Evolutionary conservation across 177 flowering plant species (phyloP), one percentile per base, ranked within the genome.

Genomic region (Tripterygium wilfordii): DNA sequence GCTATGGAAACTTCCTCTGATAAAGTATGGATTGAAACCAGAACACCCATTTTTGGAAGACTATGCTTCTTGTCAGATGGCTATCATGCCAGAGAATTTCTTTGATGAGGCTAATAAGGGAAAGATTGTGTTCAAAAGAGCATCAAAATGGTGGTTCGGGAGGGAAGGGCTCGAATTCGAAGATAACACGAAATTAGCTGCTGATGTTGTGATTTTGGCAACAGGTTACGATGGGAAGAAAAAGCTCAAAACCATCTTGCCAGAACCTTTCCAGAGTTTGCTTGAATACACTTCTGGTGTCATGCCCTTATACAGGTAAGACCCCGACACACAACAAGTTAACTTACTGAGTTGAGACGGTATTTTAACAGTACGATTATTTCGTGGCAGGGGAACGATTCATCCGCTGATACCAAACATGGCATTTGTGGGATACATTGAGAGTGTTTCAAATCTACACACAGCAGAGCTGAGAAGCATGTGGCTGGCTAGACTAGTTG

Each of bases 391-490:
- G 75, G 90, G 95, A 0, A 82, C 95, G 16, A 80, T 88, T 42
- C 82, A 92, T 67, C 98, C 98, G 0, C 20, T 80, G 71, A 82
- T 92, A 25, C 96, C 98, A 2, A 76, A 86, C 64, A 84, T 86
- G 94, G 94, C 83, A 3, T 85, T 88, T 37, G 75, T 86, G 20
- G 98, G 97, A 8, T 90, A 84, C 45, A n/a, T 85, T 0, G 91
- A 87, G 64, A 84, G 94, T 27, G 77, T 86, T 2, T 69, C 95
- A 3, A 82, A 77, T 60, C 71, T 90, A 10, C 90, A 82, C 44
- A 39, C 96, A 0, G 68, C 98, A 0, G 98, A 92, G 74, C 57
- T 92, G 10, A 74, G 87, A 1, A 75, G 85, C 77, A 83, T 61
- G 61, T 92, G 98, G 98, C 74, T 92, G 18, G 55, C 84, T 1